Percentiles rank a stretch among this genome's conserved stretches.
These are phyloP conservation scores for Syzygium aqueum DNA, from an alignment of 345 rosid species.

Conservation along the genomic window DNA sequence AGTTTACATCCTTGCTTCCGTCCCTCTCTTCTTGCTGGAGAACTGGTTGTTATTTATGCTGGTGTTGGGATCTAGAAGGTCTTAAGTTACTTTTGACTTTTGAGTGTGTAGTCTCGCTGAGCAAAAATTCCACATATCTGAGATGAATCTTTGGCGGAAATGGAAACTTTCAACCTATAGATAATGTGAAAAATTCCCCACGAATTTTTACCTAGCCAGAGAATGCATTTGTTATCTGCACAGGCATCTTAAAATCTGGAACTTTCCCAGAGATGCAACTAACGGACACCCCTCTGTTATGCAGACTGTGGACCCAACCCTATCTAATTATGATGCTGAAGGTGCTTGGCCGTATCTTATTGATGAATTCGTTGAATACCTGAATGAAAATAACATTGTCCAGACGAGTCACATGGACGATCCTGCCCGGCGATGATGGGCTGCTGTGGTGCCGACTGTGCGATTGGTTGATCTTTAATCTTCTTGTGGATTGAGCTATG, in stretches of 20 bases:
- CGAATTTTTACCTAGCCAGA: neutral
- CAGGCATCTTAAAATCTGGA: neutral
- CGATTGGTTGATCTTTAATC: neutral
- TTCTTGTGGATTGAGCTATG: neutral
- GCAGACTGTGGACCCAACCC: constrained; percentile 59
- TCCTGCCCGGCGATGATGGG: neutral
- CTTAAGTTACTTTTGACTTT: neutral
- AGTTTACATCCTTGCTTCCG: neutral
- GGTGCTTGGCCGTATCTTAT: constrained; percentile 99
- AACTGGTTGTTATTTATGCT: neutral
- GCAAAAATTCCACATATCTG: neutral
- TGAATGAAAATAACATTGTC: constrained; percentile 51
- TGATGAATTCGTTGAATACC: constrained; percentile 93
- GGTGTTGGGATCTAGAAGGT: neutral
- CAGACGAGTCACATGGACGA: constrained; percentile 8
- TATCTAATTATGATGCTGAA: constrained; percentile 81
- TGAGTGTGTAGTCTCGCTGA: neutral
- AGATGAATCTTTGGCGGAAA: neutral
- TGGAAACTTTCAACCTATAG: neutral
- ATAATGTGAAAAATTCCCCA: neutral
- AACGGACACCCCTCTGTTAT: neutral
- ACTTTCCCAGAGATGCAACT: neutral
- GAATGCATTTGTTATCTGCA: neutral
- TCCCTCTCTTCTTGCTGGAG: neutral
- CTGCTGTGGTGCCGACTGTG: neutral